Evolutionary conservation across 441 rosid species (phyloP).

Genomic region (Gossypium davidsonii): DNA sequence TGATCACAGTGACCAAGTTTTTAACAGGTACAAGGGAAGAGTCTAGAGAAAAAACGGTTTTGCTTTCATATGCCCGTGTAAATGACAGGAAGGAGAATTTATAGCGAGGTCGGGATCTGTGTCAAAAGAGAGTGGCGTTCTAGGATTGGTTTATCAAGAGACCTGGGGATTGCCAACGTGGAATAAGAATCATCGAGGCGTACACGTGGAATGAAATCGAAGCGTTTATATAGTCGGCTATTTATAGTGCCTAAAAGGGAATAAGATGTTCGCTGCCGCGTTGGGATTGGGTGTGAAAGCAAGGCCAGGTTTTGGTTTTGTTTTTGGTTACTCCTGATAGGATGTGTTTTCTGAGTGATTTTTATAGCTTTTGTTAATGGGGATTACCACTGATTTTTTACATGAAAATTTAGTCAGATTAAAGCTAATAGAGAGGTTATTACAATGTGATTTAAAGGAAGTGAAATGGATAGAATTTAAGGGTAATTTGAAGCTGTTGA

Average conservation of each 20-base stretch:
- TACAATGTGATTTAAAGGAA: slow-evolving; percentile 17
- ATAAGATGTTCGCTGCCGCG: neutral
- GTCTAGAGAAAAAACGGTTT: neutral
- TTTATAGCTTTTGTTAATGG: slow-evolving; percentile 9
- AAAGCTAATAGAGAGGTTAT: slow-evolving; percentile 16
- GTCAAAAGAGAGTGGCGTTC: neutral
- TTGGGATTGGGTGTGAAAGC: neutral
- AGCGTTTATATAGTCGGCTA: neutral
- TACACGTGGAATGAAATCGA: slow-evolving; percentile 38
- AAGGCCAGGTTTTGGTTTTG: neutral
- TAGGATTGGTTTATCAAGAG: slow-evolving; percentile 13
- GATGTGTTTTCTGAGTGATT: slow-evolving; percentile 38
- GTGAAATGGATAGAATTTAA: slow-evolving; percentile 11
- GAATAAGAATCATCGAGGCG: slow-evolving; percentile 21
- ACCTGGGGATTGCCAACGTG: slow-evolving; percentile 37
- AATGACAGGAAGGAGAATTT: neutral
- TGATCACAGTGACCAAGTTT: neutral
- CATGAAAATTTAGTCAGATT: neutral
- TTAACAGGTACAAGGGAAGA: neutral
- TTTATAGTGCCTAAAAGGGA: neutral
- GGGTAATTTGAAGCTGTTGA: neutral
- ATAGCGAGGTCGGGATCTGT: slow-evolving; percentile 22
- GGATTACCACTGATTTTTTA: neutral
- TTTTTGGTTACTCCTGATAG: no score
- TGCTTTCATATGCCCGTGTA: neutral